Evolutionary conservation across 2,329 filamentous ascomycete genomes (phyloP).

Genomic region (Macrophomina tecta): DNA sequence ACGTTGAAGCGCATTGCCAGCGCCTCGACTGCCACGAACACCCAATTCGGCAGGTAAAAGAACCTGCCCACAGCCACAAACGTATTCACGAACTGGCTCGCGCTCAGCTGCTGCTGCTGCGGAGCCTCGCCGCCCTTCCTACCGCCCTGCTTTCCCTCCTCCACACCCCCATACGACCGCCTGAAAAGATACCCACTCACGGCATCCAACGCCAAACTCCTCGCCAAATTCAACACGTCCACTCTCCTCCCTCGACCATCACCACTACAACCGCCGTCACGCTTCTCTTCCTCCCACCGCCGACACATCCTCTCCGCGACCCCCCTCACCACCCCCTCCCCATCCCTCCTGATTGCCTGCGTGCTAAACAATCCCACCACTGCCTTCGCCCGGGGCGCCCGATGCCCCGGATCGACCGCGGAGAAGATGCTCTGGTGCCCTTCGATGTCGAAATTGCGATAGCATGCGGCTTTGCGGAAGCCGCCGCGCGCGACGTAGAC

Average conservation of each 20-base stretch:
- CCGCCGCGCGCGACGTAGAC: constrained; percentile 52
- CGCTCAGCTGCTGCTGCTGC: constrained; percentile 53
- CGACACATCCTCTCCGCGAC: constrained; percentile 50
- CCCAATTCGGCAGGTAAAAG: constrained; percentile 57
- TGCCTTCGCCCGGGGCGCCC: constrained; percentile 40
- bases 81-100: constrained; percentile 32
- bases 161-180: constrained; percentile 56
- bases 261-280: constrained; percentile 31
- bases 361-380: constrained; percentile 48
- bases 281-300: constrained; percentile 31
- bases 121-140: not conserved
- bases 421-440: constrained; percentile 62
- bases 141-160: constrained; percentile 42
- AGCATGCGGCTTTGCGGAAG: constrained; percentile 59
- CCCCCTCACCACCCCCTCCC: constrained; percentile 45
- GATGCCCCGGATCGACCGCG: constrained; percentile 47
- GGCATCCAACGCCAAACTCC: constrained; percentile 60
- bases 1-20: constrained; percentile 43
- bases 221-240: constrained; percentile 57
- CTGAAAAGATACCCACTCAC: constrained; percentile 62
- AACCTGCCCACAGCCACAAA: constrained; percentile 50
- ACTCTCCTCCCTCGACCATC: constrained; percentile 39
- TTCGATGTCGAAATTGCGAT: constrained; percentile 64
- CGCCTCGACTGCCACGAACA: constrained; percentile 50
- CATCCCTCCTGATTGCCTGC: constrained; percentile 49